phyloP scores from a whole-genome alignment of 31 red algal genomes.

The Asparagopsis taxiformis region DNA sequence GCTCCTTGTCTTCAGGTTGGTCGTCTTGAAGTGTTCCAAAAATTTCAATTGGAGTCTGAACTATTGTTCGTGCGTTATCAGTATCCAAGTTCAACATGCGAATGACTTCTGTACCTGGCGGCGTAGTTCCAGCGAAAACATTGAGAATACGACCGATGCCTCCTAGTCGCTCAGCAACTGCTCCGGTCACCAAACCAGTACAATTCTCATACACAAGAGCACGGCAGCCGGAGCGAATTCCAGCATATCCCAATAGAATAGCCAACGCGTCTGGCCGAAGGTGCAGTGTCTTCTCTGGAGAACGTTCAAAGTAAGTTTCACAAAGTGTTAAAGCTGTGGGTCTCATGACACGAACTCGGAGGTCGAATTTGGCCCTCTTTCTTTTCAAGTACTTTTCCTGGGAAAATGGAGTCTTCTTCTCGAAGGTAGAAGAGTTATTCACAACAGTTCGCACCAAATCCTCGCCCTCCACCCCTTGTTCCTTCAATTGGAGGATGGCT shows the following conservation, averaged over 20 bases:
- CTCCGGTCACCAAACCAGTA: constrained; percentile 40
- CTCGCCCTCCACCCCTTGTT: constrained; percentile 40
- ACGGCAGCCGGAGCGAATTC: constrained; percentile 41
- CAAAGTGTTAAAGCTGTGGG: constrained; percentile 51
- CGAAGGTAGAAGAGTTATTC: constrained; percentile 28
- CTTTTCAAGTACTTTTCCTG: constrained; percentile 57
- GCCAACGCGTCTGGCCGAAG: constrained; percentile 48
- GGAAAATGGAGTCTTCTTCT: constrained; percentile 36
- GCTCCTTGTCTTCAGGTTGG: constrained; percentile 31
- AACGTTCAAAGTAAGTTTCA: constrained; percentile 62
- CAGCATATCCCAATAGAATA: constrained; percentile 51
- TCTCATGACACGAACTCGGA: constrained; percentile 35
- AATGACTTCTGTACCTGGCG: constrained; percentile 47
- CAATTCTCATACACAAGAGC: constrained; percentile 64
- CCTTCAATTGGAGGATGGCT: constrained; percentile 40
- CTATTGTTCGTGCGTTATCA: constrained; percentile 16
- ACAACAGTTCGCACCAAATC: constrained; percentile 44
- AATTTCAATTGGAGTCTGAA: constrained; percentile 44
- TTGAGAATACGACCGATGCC: constrained; percentile 36
- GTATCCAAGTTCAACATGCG: constrained; percentile 51
- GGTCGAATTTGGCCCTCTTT: constrained; percentile 50
- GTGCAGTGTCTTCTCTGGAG: constrained; percentile 55
- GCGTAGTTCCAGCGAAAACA: constrained; percentile 37
- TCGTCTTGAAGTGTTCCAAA: constrained; percentile 15
- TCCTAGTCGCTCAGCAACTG: constrained; percentile 44